Evolutionary conservation across 495 filamentous ascomycete species (phyloP), one percentile per base, ranked within the genome.

Genomic region (Glonium stellatum): DNA sequence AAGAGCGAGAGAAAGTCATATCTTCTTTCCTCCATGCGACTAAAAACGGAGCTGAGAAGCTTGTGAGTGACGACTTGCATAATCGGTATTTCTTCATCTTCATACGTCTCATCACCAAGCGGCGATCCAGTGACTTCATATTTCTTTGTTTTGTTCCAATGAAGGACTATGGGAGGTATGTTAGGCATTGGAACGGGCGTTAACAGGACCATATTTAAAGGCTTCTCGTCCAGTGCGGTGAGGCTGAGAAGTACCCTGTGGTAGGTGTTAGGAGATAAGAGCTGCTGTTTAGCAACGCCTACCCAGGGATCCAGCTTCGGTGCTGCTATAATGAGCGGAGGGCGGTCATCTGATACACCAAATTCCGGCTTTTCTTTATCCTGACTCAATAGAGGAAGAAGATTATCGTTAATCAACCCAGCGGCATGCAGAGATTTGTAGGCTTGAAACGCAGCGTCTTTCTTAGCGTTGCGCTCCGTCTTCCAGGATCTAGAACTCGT

Each of bases 391-490:
- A 81, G 60, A 0, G 93, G 92, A 56, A 96, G 75, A 1, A 97
- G 76, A 62, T 95, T 82, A 44, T 95, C 81, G 53, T 91, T 90
- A 21, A 97, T 72, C 22, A 95, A 74, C 0, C 86, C 85, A 42
- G 80, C 84, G 36, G 81, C 59, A 66, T 90, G 83, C 0, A 98
- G 77, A 1, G 78, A 78, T 25, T 79, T 72, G 67, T 92, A 96
- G 12, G 91, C 88, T 65, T 89, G 80, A 55, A 96, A 93, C 0
- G 90, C 88, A 1, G 89, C 86, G 67, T 97, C 93, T 62, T 86
- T 88, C 62, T 77, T 83, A 5, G 93, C 92, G 53, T 79, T 84
- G 41, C 78, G 82, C 69, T 96, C 89, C 0, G 86, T 87, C 5
- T 60, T 69, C 90, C 91, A 97, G 49, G 69, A 59, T 4, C 62